Evolutionary conservation across 768 basidiomycete species (phyloP).

Genomic region (Tulasnella sp.): DNA sequence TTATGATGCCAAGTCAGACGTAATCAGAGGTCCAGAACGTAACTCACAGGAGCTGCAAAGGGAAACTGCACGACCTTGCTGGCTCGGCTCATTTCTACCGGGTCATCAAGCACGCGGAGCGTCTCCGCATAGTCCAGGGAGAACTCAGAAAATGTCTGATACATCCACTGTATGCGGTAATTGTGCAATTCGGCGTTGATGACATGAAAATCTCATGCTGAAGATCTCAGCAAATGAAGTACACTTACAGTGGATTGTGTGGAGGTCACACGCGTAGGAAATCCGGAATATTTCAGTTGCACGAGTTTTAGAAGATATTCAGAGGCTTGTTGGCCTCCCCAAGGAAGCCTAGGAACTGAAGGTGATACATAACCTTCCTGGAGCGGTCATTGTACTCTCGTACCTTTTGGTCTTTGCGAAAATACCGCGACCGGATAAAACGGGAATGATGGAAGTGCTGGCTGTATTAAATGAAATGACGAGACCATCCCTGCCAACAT

Average conservation of each 20-base stretch:
- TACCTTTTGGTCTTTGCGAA: slow-evolving; percentile 81
- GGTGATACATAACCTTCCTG: not conserved
- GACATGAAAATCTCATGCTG: not conserved
- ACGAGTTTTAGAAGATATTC: slow-evolving; percentile 89
- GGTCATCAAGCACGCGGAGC: slow-evolving; percentile 55
- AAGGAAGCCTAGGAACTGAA: slow-evolving; percentile 63
- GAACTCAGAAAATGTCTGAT: slow-evolving; percentile 56
- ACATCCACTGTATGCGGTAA: slow-evolving; percentile 57
- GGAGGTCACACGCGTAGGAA: slow-evolving; percentile 70
- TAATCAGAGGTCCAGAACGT: not conserved
- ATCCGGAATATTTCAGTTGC: slow-evolving; percentile 89
- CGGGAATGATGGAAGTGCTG: slow-evolving; percentile 80
- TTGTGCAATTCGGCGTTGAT: not conserved
- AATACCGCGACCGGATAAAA: slow-evolving; percentile 68
- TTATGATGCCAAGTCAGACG: not conserved
- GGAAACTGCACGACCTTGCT: slow-evolving; percentile 84
- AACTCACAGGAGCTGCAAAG: slow-evolving; percentile 36
- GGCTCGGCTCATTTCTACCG: slow-evolving; percentile 44
- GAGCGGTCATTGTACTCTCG: slow-evolving; percentile 17
- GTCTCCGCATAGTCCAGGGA: slow-evolving; percentile 45
- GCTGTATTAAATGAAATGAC: slow-evolving; percentile 86
- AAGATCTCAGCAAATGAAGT: not conserved
- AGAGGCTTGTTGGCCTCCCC: slow-evolving; percentile 81
- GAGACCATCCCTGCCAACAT: slow-evolving; percentile 52
- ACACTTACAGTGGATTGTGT: slow-evolving; percentile 58